Percentiles rank a stretch among this genome's conserved stretches.
phyloP scores from a whole-genome alignment of 306 rosid species.

The Mimosa pudica region DNA sequence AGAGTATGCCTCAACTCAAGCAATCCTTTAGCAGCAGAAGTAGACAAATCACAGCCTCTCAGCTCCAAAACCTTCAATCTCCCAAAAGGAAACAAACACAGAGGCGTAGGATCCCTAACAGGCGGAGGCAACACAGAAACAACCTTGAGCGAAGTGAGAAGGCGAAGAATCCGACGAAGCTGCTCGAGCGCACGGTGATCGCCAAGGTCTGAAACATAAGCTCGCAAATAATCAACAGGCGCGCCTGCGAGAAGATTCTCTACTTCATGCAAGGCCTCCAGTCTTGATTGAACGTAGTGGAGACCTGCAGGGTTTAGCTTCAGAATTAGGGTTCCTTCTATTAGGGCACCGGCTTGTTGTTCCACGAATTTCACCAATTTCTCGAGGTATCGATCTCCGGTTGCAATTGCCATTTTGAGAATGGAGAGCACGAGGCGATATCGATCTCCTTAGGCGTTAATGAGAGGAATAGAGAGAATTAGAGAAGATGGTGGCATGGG shows the following conservation, averaged over 20 bases:
- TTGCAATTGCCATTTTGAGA: slow-evolving; percentile 72
- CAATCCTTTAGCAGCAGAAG: slow-evolving; percentile 84
- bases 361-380: slow-evolving; percentile 86
- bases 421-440: neutral
- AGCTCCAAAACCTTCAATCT: slow-evolving; percentile 85
- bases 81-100: slow-evolving; percentile 79
- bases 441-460: neutral
- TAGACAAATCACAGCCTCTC: slow-evolving; percentile 91
- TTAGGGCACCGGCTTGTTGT: slow-evolving; percentile 64
- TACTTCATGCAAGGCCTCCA: slow-evolving; percentile 84
- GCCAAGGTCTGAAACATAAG: slow-evolving; percentile 94
- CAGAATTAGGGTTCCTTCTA: slow-evolving; percentile 75
- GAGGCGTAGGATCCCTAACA: slow-evolving; percentile 82
- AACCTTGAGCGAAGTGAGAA: slow-evolving; percentile 82
- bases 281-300: slow-evolving; percentile 86
- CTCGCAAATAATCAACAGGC: slow-evolving; percentile 91
- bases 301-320: slow-evolving; percentile 92
- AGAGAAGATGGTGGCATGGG: slow-evolving; percentile 38
- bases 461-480: neutral
- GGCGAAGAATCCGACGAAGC: slow-evolving; percentile 84
- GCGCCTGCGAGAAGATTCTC: slow-evolving; percentile 85
- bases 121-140: slow-evolving; percentile 73
- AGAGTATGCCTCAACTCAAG: slow-evolving; percentile 87
- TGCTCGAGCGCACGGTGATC: slow-evolving; percentile 99
- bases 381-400: slow-evolving; percentile 97